phyloP scores from a whole-genome alignment of 257 asterid genomes.

The Solanum paucissectum region DNA sequence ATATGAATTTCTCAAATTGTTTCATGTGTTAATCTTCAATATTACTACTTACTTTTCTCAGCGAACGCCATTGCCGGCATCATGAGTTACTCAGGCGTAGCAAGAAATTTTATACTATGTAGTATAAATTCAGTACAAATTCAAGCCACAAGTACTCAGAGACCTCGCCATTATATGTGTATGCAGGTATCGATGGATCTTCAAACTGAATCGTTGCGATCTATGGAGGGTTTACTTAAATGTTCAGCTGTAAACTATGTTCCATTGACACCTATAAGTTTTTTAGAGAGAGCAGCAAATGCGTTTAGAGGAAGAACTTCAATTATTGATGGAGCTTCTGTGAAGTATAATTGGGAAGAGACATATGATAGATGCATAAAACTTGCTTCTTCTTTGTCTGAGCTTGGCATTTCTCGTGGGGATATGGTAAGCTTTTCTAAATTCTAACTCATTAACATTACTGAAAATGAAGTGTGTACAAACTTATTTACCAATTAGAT shows the following conservation, averaged over 20 bases:
- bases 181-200: background rate
- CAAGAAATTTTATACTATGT: background rate
- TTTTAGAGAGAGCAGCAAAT: conserved; percentile 28
- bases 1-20: background rate
- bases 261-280: conserved; percentile 31
- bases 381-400: conserved; percentile 23
- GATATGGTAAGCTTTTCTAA: conserved; percentile 16
- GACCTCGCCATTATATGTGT: background rate
- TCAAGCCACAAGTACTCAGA: background rate
- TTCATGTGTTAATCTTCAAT: background rate
- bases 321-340: conserved; percentile 8
- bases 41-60: too few species aligned
- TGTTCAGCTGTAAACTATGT: conserved; percentile 15
- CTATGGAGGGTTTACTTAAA: conserved; percentile 2
- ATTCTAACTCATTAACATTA: background rate
- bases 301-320: conserved; percentile 27
- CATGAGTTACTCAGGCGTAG: background rate
- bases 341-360: conserved; percentile 26
- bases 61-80: background rate
- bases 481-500: background rate
- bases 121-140: background rate
- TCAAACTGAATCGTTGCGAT: background rate
- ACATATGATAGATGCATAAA: conserved; percentile 23
- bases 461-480: background rate
- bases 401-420: conserved; percentile 25